These are phyloP conservation scores for Seiridium unicorne DNA, from an alignment of 2,329 filamentous ascomycete species.

Conservation along the genomic window DNA sequence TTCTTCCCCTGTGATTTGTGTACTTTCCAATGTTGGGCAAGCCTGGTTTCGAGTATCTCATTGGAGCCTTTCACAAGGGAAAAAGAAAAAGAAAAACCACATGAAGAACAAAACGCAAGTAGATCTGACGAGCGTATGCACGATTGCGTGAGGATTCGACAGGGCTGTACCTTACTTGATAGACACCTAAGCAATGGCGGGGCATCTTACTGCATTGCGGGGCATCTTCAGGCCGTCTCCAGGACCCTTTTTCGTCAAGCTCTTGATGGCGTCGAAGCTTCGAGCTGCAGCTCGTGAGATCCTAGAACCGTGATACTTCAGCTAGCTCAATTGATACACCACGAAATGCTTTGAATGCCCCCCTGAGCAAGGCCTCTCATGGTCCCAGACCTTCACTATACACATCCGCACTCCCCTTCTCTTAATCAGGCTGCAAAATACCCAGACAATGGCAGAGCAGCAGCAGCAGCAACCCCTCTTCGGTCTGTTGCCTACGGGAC, in stretches of 20 bases:
- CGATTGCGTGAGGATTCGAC: too few relatives aligned
- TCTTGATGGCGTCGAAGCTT: slow-evolving; percentile 6
- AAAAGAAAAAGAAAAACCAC: not conserved
- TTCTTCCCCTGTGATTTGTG: not conserved
- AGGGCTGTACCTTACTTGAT: too few relatives aligned
- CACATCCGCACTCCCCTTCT: not conserved
- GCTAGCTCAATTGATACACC: too few relatives aligned
- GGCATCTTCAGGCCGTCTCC: too few relatives aligned
- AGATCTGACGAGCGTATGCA: not conserved
- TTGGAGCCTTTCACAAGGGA: not conserved
- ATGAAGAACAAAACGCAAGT: not conserved
- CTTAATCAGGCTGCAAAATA: not conserved
- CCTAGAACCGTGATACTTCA: too few relatives aligned
- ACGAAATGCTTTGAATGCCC: not conserved
- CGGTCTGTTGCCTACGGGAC: slow-evolving; percentile 60
- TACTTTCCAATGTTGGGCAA: not conserved
- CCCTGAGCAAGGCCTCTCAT: not conserved
- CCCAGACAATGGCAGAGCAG: slow-evolving; percentile 9
- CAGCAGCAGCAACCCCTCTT: slow-evolving; percentile 43
- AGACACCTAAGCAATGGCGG: too few relatives aligned
- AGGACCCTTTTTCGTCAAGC: too few relatives aligned
- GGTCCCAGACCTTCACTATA: not conserved
- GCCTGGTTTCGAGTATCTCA: not conserved
- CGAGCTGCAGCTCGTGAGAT: slow-evolving; percentile 8
- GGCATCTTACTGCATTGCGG: too few relatives aligned